Percentiles rank a stretch among this genome's conserved stretches.
Conservation (phyloP, 129 eudicot species). For the Pulicaria dysenterica region DNA sequence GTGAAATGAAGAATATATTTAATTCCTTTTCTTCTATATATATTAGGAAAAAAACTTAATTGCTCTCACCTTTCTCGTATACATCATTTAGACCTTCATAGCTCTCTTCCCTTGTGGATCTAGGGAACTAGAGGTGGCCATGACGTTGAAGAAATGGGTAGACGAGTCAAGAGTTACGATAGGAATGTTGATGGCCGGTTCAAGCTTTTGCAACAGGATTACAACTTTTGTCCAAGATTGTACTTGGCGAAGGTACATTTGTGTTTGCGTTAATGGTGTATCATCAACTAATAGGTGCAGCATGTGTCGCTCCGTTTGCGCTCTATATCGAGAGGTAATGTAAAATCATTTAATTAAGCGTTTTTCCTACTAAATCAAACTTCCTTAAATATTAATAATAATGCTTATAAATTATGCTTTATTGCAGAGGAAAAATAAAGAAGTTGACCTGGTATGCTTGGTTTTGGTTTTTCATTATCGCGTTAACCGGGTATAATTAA, state of each 20-base stretch:
- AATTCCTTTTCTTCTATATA: no score
- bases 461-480: background rate
- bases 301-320: background rate
- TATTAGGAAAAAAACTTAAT: no score
- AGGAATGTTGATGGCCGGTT: slow-evolving; percentile 9
- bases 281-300: slow-evolving; percentile 6
- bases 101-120: no score
- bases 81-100: no score
- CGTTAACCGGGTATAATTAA: background rate
- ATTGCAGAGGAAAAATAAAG: background rate
- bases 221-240: slow-evolving; percentile 4
- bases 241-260: slow-evolving; percentile 15
- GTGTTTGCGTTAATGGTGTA: slow-evolving; percentile 16
- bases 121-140: no score
- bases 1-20: no score
- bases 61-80: no score
- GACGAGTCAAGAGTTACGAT: background rate
- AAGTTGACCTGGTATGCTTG: background rate
- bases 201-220: slow-evolving; percentile 6
- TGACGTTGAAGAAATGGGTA: slow-evolving; percentile 1
- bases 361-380: no score
- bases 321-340: background rate
- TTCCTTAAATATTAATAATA: background rate
- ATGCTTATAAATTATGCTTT: background rate
- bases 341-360: no score